These are phyloP conservation scores for Geotrichum phurueaensis DNA, from an alignment of 1,139 yeast genomes.

Conservation along the genomic window DNA sequence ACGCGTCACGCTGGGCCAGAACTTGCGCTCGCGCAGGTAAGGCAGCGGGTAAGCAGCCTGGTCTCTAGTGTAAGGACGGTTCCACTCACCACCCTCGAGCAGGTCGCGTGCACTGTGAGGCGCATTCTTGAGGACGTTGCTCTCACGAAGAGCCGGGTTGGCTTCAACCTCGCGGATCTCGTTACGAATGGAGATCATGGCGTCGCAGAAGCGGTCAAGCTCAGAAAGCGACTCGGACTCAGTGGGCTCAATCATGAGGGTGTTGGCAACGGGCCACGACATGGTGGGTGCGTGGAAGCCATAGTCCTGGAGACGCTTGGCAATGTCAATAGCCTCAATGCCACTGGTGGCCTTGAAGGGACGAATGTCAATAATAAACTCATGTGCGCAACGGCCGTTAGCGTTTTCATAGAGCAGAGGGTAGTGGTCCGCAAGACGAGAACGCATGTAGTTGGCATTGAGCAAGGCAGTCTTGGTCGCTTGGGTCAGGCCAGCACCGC, in stretches of 20 bases:
- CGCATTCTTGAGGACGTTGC: slow-evolving; percentile 75
- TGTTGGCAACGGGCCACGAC: slow-evolving; percentile 98
- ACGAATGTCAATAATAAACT: slow-evolving; percentile 86
- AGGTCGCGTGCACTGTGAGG: slow-evolving; percentile 88
- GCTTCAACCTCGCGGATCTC: slow-evolving; percentile 75
- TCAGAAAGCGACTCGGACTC: slow-evolving; percentile 88
- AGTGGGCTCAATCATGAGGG: slow-evolving; percentile 96
- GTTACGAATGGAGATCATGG: slow-evolving; percentile 72
- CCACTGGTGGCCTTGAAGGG: slow-evolving; percentile 69
- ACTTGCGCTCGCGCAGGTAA: slow-evolving; percentile 64
- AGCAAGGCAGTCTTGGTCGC: slow-evolving; percentile 85
- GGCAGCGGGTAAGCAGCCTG: slow-evolving; percentile 89
- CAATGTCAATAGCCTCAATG: slow-evolving; percentile 91
- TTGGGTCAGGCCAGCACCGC: slow-evolving; percentile 74
- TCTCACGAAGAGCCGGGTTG: slow-evolving; percentile 43
- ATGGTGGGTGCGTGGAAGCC: slow-evolving; percentile 99
- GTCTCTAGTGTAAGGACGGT: slow-evolving; percentile 83
- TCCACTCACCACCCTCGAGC: slow-evolving; percentile 57
- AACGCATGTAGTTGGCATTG: slow-evolving; percentile 94
- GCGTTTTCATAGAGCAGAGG: slow-evolving; percentile 67
- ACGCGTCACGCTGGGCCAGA: slow-evolving; percentile 94
- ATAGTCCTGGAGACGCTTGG: slow-evolving; percentile 93
- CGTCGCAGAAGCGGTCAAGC: slow-evolving; percentile 82
- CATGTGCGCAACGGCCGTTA: slow-evolving; percentile 88
- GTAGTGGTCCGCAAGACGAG: slow-evolving; percentile 62